Conservation (phyloP, 2,329 filamentous ascomycete species). For the Cordyceps militaris region DNA sequence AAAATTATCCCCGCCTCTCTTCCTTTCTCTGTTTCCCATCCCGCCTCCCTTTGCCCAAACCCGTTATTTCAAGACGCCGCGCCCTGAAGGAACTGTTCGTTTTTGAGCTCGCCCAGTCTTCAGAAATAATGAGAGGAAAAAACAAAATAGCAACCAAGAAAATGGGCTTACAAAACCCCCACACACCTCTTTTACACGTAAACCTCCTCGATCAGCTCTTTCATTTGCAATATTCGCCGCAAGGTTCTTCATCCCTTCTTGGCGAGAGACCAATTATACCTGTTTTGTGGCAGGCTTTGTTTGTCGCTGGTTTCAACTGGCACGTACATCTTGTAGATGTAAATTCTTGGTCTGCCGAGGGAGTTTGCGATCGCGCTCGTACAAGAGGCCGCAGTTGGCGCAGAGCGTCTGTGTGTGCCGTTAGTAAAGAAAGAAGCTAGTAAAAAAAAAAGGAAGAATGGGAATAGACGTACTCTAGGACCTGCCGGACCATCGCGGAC, state of each 20-base stretch:
- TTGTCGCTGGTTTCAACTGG: conserved; percentile 21
- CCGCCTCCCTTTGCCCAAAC: not conserved
- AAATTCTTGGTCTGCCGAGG: conserved; percentile 46
- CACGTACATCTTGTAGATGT: conserved; percentile 28
- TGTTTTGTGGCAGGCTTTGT: not conserved
- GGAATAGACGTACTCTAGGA: conserved; percentile 57
- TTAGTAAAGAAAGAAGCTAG: conserved; percentile 16
- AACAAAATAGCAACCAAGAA: not conserved
- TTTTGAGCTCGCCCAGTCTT: not conserved
- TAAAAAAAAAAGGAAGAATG: conserved; percentile 1
- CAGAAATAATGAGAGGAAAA: not conserved
- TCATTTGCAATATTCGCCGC: too few relatives aligned
- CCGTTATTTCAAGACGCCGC: not conserved
- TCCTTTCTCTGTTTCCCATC: not conserved
- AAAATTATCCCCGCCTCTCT: not conserved
- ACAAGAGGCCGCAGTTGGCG: conserved; percentile 86
- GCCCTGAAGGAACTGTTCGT: not conserved
- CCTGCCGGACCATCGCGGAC: conserved; percentile 86
- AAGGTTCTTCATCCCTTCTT: too few relatives aligned
- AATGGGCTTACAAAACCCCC: too few relatives aligned
- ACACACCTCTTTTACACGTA: too few relatives aligned
- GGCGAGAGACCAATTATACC: not conserved
- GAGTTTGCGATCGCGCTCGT: conserved; percentile 77
- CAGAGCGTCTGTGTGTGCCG: conserved; percentile 87
- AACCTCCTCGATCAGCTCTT: too few relatives aligned